Conservation (phyloP, 1,139 yeast species). For the Suhomyces bribrorum region DNA sequence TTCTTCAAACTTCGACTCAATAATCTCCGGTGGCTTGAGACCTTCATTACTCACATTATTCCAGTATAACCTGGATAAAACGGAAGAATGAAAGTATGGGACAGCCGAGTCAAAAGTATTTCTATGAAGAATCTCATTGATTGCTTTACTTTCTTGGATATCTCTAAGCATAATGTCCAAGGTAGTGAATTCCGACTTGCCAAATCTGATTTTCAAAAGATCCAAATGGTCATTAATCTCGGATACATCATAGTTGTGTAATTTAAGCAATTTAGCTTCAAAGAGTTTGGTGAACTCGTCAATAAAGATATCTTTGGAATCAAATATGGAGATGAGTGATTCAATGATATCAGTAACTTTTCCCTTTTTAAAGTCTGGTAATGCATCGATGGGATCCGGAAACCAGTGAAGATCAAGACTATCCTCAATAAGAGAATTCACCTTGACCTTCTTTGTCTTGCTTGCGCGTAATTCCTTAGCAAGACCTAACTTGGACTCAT, state of each 20-base stretch:
- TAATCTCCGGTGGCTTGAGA: conserved; percentile 48
- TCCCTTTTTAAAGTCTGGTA: conserved; percentile 78
- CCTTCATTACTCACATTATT: conserved; percentile 33
- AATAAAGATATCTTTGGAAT: conserved; percentile 72
- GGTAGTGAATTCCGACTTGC: conserved; percentile 62
- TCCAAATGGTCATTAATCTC: conserved; percentile 47
- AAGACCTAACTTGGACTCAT: conserved; percentile 46
- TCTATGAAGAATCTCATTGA: conserved; percentile 32
- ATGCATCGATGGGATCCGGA: conserved; percentile 93
- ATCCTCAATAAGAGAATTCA: conserved; percentile 31
- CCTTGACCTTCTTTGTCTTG: conserved; percentile 2
- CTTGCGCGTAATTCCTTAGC: conserved; percentile 49
- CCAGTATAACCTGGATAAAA: conserved; percentile 55
- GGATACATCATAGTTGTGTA: conserved; percentile 46
- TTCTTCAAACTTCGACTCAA: conserved; percentile 38
- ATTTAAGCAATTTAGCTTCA: conserved; percentile 58
- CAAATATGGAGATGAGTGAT: conserved; percentile 73
- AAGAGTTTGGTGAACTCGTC: conserved; percentile 69
- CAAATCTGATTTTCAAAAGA: conserved; percentile 64
- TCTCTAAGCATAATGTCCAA: conserved; percentile 88
- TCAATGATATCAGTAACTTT: conserved; percentile 68
- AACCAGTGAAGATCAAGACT: conserved; percentile 61
- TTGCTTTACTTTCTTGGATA: conserved; percentile 51
- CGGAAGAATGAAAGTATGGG: conserved; percentile 27
- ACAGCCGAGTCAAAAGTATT: not conserved